phyloP scores from a whole-genome alignment of 495 filamentous ascomycete genomes.

The Jackrogersella minutella region DNA sequence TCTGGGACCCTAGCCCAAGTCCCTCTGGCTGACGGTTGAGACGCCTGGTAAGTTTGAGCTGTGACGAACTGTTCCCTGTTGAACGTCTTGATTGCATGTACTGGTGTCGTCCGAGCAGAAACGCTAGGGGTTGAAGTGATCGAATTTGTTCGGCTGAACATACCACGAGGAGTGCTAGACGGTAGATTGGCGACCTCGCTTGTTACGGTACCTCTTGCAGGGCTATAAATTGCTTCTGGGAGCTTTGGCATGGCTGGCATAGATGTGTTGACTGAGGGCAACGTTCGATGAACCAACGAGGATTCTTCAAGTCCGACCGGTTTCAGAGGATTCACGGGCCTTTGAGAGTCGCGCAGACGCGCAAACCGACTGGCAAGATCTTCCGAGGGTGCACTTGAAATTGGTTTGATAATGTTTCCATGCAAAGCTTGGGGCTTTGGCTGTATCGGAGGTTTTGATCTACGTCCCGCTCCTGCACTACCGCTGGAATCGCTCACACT shows the following conservation, averaged over 20 bases:
- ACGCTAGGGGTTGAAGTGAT: slow-evolving; percentile 46
- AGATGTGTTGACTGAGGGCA: slow-evolving; percentile 62
- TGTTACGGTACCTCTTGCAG: slow-evolving; percentile 64
- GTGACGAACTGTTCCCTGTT: slow-evolving; percentile 44
- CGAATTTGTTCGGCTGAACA: slow-evolving; percentile 59
- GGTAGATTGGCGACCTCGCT: slow-evolving; percentile 60
- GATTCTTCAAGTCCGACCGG: slow-evolving; percentile 49
- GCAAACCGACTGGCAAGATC: slow-evolving; percentile 67
- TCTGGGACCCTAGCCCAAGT: slow-evolving; percentile 55
- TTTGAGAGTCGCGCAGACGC: slow-evolving; percentile 55
- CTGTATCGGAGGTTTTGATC: slow-evolving; percentile 60
- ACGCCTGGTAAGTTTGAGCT: slow-evolving; percentile 41
- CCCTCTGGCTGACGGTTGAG: slow-evolving; percentile 39
- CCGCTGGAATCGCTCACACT: not conserved
- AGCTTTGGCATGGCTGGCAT: slow-evolving; percentile 70
- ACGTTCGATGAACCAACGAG: slow-evolving; percentile 65
- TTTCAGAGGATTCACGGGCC: slow-evolving; percentile 35
- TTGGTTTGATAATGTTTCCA: slow-evolving; percentile 57
- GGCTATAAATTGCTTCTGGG: slow-evolving; percentile 88
- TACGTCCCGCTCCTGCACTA: slow-evolving; percentile 10
- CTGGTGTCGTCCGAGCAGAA: slow-evolving; percentile 34
- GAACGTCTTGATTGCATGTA: slow-evolving; percentile 24
- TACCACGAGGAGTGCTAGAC: slow-evolving; percentile 56
- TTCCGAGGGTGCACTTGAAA: slow-evolving; percentile 36
- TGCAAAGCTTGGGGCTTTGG: slow-evolving; percentile 71